Evolutionary conservation across 106 monocot genomes (phyloP).

Genomic region (Amphibolis antarctica): DNA sequence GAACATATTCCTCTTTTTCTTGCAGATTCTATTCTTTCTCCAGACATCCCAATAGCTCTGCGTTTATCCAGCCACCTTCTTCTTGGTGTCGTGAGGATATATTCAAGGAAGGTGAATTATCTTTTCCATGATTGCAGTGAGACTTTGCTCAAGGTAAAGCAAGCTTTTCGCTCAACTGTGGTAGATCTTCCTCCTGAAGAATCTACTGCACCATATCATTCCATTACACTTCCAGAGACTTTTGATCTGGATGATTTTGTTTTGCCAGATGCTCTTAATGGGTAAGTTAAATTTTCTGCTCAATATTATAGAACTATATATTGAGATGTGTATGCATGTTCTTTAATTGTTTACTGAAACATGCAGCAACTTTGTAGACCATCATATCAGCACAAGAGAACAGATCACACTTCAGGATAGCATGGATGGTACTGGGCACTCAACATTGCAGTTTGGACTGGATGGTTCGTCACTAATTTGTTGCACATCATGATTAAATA

Average conservation of each 20-base stretch:
- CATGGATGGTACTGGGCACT: slow-evolving; percentile 37
- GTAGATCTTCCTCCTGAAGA: slow-evolving; percentile 99
- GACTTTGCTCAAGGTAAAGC: slow-evolving; percentile 89
- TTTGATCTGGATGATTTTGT: slow-evolving; percentile 99
- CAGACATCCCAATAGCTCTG: slow-evolving; percentile 95
- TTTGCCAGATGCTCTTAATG: slow-evolving; percentile 62
- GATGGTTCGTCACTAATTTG: slow-evolving; percentile 50
- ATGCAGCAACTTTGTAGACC: slow-evolving; percentile 84
- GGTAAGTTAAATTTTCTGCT: slow-evolving; percentile 32
- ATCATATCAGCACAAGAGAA: slow-evolving; percentile 93
- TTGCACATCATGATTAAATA: not conserved
- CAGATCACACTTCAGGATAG: slow-evolving; percentile 98
- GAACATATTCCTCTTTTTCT: not conserved
- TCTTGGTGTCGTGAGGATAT: slow-evolving; percentile 99
- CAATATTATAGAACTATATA: not conserved
- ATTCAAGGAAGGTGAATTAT: slow-evolving; percentile 98
- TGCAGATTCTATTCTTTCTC: slow-evolving; percentile 97
- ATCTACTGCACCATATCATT: slow-evolving; percentile 99
- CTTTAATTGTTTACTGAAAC: not conserved
- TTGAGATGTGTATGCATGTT: not conserved
- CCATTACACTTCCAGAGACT: slow-evolving; percentile 97
- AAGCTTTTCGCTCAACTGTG: slow-evolving; percentile 94
- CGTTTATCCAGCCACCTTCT: slow-evolving; percentile 96
- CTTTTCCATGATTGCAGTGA: slow-evolving; percentile 99
- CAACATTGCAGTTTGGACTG: slow-evolving; percentile 79